A percentile compares a stretch with the other conserved stretches of the same genome.
Evolutionary conservation across 2,329 filamentous ascomycete species (phyloP).

Genomic region (Purpureocillium lavendulum): DNA sequence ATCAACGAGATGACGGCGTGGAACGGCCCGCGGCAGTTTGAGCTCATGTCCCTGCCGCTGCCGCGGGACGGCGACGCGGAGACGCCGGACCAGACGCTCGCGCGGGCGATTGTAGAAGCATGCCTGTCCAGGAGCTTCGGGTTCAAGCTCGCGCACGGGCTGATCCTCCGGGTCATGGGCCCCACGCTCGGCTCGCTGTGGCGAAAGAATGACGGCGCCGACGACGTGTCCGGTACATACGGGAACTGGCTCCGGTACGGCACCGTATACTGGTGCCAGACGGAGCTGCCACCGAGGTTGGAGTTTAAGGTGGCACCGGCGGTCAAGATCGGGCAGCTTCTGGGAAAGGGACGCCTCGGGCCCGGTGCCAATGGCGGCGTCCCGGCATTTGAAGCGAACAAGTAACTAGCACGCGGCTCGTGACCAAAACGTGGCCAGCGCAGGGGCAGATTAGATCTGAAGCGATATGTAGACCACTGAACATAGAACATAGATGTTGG

Average conservation of each 20-base stretch:
- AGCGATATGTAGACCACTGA: neutral
- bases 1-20: constrained; percentile 44
- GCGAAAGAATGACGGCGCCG: constrained; percentile 39
- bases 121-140: constrained; percentile 42
- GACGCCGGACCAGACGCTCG: constrained; percentile 33
- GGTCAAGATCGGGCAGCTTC: constrained; percentile 25
- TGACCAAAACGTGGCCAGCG: too few relatives aligned
- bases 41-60: constrained; percentile 33
- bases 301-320: constrained; percentile 25
- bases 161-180: constrained; percentile 40
- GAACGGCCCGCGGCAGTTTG: constrained; percentile 39
- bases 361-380: neutral
- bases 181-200: constrained; percentile 45
- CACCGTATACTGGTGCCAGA: constrained; percentile 36
- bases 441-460: too few relatives aligned
- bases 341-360: constrained; percentile 2
- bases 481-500: too few relatives aligned
- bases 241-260: constrained; percentile 45
- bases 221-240: constrained; percentile 42
- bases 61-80: constrained; percentile 24
- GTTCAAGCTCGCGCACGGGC: constrained; percentile 47
- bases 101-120: constrained; percentile 41
- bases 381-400: neutral
- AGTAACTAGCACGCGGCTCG: too few relatives aligned
- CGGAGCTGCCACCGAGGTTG: constrained; percentile 25